Evolutionary conservation across 164 flowering plant genomes (phyloP).

Genomic region (Stephania yunnanensis): DNA sequence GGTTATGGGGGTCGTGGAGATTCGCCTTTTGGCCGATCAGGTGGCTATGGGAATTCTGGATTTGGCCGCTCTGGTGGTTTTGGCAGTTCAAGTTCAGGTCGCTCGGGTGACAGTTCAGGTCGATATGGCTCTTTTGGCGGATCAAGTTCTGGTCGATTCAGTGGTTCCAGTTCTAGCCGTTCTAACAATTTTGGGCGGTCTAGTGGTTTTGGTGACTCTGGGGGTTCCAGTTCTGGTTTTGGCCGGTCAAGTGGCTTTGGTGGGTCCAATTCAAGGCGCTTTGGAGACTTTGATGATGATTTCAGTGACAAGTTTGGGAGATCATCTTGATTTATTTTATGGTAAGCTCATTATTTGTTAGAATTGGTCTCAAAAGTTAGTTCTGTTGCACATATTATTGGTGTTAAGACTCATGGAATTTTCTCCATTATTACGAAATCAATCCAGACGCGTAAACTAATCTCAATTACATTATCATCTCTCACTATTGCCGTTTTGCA

Average conservation of each 20-base stretch:
- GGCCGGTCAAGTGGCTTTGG: constrained; percentile 26
- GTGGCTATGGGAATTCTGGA: constrained; percentile 23
- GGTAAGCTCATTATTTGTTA: constrained; percentile 12
- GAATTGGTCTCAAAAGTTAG: too few species aligned
- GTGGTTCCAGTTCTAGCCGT: constrained; percentile 21
- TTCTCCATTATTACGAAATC: too few species aligned
- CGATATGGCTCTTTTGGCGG: constrained; percentile 5
- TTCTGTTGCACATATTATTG: too few species aligned
- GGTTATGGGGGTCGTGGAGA: constrained; percentile 18
- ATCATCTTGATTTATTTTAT: constrained; percentile 21
- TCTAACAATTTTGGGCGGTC: constrained; percentile 21
- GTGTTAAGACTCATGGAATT: too few species aligned
- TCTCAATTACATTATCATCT: too few species aligned
- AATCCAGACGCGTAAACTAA: too few species aligned
- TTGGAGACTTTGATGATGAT: constrained; percentile 29
- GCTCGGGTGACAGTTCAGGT: constrained; percentile 13
- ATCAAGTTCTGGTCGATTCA: constrained; percentile 19
- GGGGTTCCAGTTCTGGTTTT: constrained; percentile 18
- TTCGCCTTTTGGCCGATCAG: constrained; percentile 29
- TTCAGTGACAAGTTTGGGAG: constrained; percentile 14
- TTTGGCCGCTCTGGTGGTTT: constrained; percentile 32
- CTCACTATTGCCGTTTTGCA: too few species aligned
- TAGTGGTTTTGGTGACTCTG: constrained; percentile 29
- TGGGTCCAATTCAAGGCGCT: constrained; percentile 18
- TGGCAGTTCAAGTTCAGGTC: constrained; percentile 25